phyloP scores from a whole-genome alignment of 2,329 filamentous ascomycete species.

The Verruconis gallopava region DNA sequence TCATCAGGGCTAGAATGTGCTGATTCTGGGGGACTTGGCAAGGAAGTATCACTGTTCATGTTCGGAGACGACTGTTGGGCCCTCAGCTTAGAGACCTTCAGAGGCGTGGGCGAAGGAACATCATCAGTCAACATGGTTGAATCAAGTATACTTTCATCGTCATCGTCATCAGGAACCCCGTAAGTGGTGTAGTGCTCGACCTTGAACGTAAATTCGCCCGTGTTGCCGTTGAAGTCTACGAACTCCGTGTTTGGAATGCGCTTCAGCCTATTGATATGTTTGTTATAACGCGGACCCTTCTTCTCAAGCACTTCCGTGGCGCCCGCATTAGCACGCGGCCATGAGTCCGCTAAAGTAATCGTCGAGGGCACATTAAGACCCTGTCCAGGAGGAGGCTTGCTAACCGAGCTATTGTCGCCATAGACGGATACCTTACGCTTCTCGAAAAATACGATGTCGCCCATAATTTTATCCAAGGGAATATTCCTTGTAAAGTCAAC shows the following conservation, averaged over 20 bases:
- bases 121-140: slow-evolving; percentile 19
- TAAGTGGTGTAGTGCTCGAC: slow-evolving; percentile 98
- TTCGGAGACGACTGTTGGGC: slow-evolving; percentile 13
- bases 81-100: slow-evolving; percentile 1
- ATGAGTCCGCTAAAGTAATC: slow-evolving; percentile 84
- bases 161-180: slow-evolving; percentile 58
- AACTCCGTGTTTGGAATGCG: slow-evolving; percentile 72
- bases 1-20: slow-evolving; percentile 40
- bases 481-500: slow-evolving; percentile 76
- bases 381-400: slow-evolving; percentile 74
- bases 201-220: slow-evolving; percentile 78
- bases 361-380: slow-evolving; percentile 84
- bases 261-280: slow-evolving; percentile 72
- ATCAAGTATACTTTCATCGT: slow-evolving; percentile 51
- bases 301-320: slow-evolving; percentile 43
- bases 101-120: slow-evolving; percentile 15
- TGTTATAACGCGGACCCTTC: slow-evolving; percentile 54
- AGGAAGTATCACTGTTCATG: slow-evolving; percentile 18
- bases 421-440: slow-evolving; percentile 83
- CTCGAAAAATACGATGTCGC: slow-evolving; percentile 60
- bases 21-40: slow-evolving; percentile 26
- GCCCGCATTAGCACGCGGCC: slow-evolving; percentile 60
- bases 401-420: slow-evolving; percentile 33
- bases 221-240: slow-evolving; percentile 62
- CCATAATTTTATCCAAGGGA: slow-evolving; percentile 68